Conservation (phyloP, 805 yeast species). For the Candida succiphila region DNA sequence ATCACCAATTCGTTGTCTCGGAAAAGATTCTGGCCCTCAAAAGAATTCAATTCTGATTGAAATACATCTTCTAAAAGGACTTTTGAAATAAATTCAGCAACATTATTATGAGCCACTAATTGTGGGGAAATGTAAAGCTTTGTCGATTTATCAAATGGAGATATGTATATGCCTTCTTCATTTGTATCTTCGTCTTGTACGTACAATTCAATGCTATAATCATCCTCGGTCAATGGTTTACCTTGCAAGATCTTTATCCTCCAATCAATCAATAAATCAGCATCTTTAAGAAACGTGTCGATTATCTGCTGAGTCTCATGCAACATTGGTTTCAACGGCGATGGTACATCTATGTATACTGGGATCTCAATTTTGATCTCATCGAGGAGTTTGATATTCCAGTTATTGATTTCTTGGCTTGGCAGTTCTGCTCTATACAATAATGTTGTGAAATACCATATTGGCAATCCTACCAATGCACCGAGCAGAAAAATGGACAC, state of each 20-base stretch:
- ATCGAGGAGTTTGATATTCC: conserved; percentile 18
- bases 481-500: conserved; percentile 17
- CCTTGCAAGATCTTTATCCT: conserved; percentile 18
- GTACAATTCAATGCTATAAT: conserved; percentile 27
- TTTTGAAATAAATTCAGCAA: conserved; percentile 26
- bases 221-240: conserved; percentile 5
- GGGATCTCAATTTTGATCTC: conserved; percentile 28
- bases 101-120: conserved; percentile 16
- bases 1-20: conserved; percentile 28
- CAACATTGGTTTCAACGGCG: conserved; percentile 21
- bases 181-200: conserved; percentile 17
- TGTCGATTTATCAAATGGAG: conserved; percentile 27
- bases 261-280: conserved; percentile 16
- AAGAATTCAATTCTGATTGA: conserved; percentile 24
- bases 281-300: conserved; percentile 14
- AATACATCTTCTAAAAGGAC: conserved; percentile 31
- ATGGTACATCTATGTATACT: conserved; percentile 28
- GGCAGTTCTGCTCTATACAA: conserved; percentile 58
- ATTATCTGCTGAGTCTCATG: conserved; percentile 25
- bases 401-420: conserved; percentile 24
- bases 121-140: conserved; percentile 21
- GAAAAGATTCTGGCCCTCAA: conserved; percentile 14
- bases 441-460: conserved; percentile 51
- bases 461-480: conserved; percentile 40
- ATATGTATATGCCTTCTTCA: conserved; percentile 18